Base-by-base conservation (phyloP, 139 green algal species). In the Auxenochlorella protothecoides region DNA sequence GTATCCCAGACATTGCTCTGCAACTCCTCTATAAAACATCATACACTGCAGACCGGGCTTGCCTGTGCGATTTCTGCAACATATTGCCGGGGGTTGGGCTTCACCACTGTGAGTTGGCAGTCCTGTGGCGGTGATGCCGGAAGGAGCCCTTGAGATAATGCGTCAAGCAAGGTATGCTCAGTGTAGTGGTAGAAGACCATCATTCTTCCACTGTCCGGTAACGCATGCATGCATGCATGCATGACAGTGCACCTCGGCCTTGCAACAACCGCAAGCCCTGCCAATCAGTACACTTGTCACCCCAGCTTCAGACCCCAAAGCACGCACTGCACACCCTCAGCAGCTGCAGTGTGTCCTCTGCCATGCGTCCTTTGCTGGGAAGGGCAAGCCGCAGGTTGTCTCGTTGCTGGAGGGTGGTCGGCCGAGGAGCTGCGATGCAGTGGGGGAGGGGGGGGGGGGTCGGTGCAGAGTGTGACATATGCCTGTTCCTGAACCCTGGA, bases 31-130 rank as follows among this genome's bases (percentile, higher is more conserved):
- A 44, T 44, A 44, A 44, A 55, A 15, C 3, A 66, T 2, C 2
- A 2, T 68, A 27, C 59, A 27, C 5, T 66, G 57, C 14, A 52
- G 14, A 90, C 86, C 83, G 93, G 27, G 27, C 27, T 44, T 44
- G 27, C 27, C 27, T 44, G 27, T 44, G 85, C 15, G 85, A 80
- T 98, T 44, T 74, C 73, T 5, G 94, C 95, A 54, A 96, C 89
- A 75, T 99, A 99, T 79, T 99, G 95, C 61, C 95, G 78, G 4
- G 94, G 94, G 85, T 99, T 99, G 66, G 90, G 86, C 83, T 98
- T 98, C 72, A 92, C 87, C 16, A 98, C 92, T 44, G 78, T 90
- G 53, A 98, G 85, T 63, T 96, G 90, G 72, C 87, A 96, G 67
- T 94, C 87, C 85, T 93, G 86, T 67, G 27, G 27, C 27, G 27